Evolutionary conservation across 495 filamentous ascomycete genomes (phyloP).

Genomic region (Penicillium salamii): DNA sequence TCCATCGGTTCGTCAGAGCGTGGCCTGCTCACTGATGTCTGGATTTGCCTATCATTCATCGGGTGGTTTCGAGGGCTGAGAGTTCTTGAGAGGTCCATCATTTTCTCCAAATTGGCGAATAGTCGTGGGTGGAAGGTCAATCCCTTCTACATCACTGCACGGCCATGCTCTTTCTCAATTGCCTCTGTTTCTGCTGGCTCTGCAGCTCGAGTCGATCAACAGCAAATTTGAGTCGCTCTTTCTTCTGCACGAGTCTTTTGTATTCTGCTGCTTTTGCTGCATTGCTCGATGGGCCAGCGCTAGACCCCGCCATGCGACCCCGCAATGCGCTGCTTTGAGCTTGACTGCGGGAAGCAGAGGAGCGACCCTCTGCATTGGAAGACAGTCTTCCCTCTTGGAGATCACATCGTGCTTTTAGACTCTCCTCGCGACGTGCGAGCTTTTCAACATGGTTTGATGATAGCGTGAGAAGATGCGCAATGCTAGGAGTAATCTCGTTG

Average conservation of each 20-base stretch:
- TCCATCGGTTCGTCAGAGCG: no score
- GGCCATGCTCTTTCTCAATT: constrained; percentile 79
- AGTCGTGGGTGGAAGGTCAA: neutral
- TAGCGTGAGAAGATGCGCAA: constrained; percentile 61
- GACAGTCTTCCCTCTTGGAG: constrained; percentile 66
- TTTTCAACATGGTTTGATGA: constrained; percentile 68
- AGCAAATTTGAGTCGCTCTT: constrained; percentile 73
- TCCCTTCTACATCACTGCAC: constrained; percentile 25
- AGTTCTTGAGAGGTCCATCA: no score
- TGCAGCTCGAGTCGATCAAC: constrained; percentile 72
- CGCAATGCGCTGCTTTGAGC: constrained; percentile 22
- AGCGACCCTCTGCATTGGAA: constrained; percentile 32
- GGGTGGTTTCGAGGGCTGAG: no score
- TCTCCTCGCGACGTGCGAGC: constrained; percentile 66
- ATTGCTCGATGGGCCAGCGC: constrained; percentile 43
- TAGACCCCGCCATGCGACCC: constrained; percentile 23
- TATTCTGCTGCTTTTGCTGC: constrained; percentile 59
- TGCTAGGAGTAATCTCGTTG: constrained; percentile 72
- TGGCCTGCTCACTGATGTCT: no score
- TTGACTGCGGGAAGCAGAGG: constrained; percentile 22
- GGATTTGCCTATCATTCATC: no score
- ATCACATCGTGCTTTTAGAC: constrained; percentile 66
- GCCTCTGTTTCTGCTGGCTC: constrained; percentile 62
- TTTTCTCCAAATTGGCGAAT: neutral
- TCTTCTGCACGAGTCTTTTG: constrained; percentile 67